phyloP scores from a whole-genome alignment of 768 basidiomycete species.

The Baorangia bicolor region DNA sequence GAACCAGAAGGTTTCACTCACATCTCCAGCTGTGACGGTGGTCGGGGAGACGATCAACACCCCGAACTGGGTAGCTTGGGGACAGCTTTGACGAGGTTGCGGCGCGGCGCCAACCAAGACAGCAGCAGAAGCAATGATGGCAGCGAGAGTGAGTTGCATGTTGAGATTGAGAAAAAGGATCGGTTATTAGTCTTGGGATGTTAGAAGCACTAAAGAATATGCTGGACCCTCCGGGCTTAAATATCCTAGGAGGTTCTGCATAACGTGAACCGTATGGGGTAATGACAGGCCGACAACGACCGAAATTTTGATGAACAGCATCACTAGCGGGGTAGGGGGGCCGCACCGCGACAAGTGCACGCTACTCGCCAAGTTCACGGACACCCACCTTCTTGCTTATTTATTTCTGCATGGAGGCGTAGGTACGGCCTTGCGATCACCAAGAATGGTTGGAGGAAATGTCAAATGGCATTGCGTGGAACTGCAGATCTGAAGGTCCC shows the following conservation, averaged over 20 bases:
- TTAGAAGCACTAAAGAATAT: neutral
- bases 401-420: neutral
- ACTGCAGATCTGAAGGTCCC: neutral
- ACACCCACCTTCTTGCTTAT: neutral
- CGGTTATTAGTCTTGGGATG: neutral
- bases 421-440: too few species aligned
- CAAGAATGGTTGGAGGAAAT: neutral
- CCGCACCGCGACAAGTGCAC: neutral
- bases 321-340: neutral
- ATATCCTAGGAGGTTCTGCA: conserved; percentile 6
- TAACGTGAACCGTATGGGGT: neutral
- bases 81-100: conserved; percentile 19
- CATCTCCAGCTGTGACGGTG: conserved; percentile 25
- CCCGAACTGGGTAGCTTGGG: conserved; percentile 25
- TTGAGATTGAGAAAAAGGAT: neutral
- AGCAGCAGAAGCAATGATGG: conserved; percentile 8
- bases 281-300: neutral
- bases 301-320: neutral
- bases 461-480: neutral
- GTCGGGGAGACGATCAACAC: conserved; percentile 17
- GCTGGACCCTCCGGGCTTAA: conserved; percentile 3
- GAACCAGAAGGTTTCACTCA: conserved; percentile 1
- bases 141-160: conserved; percentile 21
- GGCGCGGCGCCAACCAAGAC: conserved; percentile 20
- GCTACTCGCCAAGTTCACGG: neutral